Percentiles rank a stretch among this genome's conserved stretches.
Evolutionary conservation across 139 green algal species (phyloP).

Genomic region (Nannochloris sp.): DNA sequence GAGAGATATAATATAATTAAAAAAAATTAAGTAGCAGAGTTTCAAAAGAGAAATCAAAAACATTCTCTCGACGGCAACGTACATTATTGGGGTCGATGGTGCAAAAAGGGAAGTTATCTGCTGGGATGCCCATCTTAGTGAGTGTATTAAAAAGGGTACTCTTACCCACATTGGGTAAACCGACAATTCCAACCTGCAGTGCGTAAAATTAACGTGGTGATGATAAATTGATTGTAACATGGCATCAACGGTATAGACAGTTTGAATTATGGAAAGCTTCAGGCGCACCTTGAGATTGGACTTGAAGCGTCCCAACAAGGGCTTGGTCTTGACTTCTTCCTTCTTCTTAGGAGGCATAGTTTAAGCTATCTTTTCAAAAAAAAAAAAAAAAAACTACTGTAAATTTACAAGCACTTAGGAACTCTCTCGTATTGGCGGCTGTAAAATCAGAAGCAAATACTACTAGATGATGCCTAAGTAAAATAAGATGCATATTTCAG

Average conservation of each 20-base stretch:
- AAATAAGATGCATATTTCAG: too few species aligned
- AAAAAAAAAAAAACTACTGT: too few species aligned
- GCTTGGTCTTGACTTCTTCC: slow-evolving; percentile 62
- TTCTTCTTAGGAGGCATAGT: slow-evolving; percentile 56
- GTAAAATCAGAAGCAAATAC: too few species aligned
- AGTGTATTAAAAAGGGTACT: slow-evolving; percentile 90
- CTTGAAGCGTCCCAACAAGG: slow-evolving; percentile 89
- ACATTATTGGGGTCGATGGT: slow-evolving; percentile 90
- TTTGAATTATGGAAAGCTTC: not conserved
- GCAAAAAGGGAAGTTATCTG: slow-evolving; percentile 96
- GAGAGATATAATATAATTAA: not conserved
- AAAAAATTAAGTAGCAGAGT: not conserved
- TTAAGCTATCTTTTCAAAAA: too few species aligned
- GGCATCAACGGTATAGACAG: not conserved
- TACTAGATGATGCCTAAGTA: too few species aligned
- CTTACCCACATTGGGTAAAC: slow-evolving; percentile 96
- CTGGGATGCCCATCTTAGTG: slow-evolving; percentile 75
- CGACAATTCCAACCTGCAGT: slow-evolving; percentile 84
- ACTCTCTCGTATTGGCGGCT: not conserved
- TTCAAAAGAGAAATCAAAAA: not conserved
- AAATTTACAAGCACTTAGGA: not conserved
- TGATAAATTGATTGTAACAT: not conserved
- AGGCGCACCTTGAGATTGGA: slow-evolving; percentile 83
- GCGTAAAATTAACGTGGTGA: not conserved
- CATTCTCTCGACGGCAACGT: not conserved